Percentiles rank a stretch among this genome's conserved stretches.
phyloP scores from a whole-genome alignment of 2,329 filamentous ascomycete species.

The Beauveria scarabaeidicola region DNA sequence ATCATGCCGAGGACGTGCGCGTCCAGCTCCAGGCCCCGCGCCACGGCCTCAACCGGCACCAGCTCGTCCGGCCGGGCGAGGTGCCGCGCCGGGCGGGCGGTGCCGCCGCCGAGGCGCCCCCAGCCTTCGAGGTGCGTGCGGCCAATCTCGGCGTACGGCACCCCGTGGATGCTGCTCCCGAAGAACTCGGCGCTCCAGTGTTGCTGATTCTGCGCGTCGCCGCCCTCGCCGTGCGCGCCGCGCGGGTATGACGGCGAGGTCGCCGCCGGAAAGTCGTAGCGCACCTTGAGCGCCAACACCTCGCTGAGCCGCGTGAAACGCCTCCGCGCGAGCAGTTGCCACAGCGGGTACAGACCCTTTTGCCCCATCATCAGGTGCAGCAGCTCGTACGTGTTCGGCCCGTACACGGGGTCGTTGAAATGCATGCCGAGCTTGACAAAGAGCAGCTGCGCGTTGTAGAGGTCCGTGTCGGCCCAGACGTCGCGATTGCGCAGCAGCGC shows the following conservation, averaged over 20 bases:
- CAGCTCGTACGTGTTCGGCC: constrained; percentile 40
- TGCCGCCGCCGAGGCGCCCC: constrained; percentile 30
- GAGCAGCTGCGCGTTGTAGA: constrained; percentile 56
- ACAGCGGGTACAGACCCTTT: constrained; percentile 45
- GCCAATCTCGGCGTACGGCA: constrained; percentile 46
- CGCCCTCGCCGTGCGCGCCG: not conserved
- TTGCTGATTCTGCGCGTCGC: too few relatives aligned
- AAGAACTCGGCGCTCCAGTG: constrained; percentile 17
- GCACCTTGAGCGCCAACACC: constrained; percentile 46
- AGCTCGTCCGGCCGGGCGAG: constrained; percentile 51
- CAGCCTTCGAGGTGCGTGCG: constrained; percentile 46
- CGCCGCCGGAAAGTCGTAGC: constrained; percentile 43
- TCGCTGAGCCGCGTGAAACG: constrained; percentile 42
- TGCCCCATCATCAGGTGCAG: constrained; percentile 54
- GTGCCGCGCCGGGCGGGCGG: constrained; percentile 19
- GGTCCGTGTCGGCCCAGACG: constrained; percentile 50
- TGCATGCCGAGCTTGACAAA: constrained; percentile 64
- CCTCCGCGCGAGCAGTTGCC: constrained; percentile 50
- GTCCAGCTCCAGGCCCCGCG: constrained; percentile 45
- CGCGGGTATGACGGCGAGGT: not conserved
- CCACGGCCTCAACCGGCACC: constrained; percentile 45
- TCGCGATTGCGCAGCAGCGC: constrained; percentile 41
- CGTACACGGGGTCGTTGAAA: constrained; percentile 55
- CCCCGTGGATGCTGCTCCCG: constrained; percentile 35
- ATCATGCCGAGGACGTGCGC: constrained; percentile 48